A percentile compares a stretch with the other conserved stretches of the same genome.
These are phyloP conservation scores for Rostrohypoxylon terebratum DNA, from an alignment of 495 filamentous ascomycete genomes.

Conservation along the genomic window DNA sequence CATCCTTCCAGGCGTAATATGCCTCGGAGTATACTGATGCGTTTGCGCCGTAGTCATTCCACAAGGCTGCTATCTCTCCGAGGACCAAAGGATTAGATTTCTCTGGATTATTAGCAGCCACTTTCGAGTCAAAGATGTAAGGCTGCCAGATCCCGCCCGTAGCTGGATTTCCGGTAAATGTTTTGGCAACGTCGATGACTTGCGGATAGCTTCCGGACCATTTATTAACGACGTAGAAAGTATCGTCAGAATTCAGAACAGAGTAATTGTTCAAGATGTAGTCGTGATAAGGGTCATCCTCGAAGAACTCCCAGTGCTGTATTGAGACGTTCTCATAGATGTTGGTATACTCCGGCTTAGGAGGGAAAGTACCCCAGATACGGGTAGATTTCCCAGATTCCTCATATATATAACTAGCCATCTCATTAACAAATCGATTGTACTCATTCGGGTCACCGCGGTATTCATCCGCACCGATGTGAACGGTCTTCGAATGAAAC, in stretches of 20 bases:
- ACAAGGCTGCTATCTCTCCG: constrained; percentile 59
- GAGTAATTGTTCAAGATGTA: constrained; percentile 64
- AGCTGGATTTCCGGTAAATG: constrained; percentile 60
- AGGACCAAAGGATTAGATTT: constrained; percentile 54
- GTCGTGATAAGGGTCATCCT: constrained; percentile 60
- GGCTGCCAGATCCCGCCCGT: constrained; percentile 57
- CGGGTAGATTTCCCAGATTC: constrained; percentile 58
- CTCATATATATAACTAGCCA: constrained; percentile 56
- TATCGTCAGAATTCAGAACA: constrained; percentile 65
- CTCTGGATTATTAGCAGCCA: constrained; percentile 59
- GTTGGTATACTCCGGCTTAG: constrained; percentile 55
- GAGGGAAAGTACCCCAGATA: constrained; percentile 67
- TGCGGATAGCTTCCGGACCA: constrained; percentile 61
- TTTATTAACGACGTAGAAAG: constrained; percentile 62
- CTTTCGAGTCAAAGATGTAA: constrained; percentile 60
- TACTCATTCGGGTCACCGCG: constrained; percentile 56
- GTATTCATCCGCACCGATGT: constrained; percentile 67
- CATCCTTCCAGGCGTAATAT: constrained; percentile 62
- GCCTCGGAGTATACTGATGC: constrained; percentile 60
- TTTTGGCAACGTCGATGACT: constrained; percentile 53
- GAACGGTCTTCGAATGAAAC: constrained; percentile 66
- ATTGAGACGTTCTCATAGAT: constrained; percentile 58
- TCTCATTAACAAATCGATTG: constrained; percentile 61
- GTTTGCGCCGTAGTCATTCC: constrained; percentile 66
- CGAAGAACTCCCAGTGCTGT: constrained; percentile 57